Conservation (phyloP, 768 basidiomycete species). For the Termitomyces sp. region DNA sequence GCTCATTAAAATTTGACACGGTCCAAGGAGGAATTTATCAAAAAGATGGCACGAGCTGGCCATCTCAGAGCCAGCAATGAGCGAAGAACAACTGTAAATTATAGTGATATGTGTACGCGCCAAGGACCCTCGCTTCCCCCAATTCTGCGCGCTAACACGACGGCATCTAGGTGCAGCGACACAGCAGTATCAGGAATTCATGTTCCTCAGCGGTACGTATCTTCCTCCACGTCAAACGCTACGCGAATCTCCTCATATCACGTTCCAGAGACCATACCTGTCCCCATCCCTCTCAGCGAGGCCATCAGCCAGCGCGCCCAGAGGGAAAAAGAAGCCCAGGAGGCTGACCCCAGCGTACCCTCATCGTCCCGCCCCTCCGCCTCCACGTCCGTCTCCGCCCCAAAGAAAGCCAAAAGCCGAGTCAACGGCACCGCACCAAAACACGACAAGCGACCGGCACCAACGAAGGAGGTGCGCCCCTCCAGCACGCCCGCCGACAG, state of each 20-base stretch:
- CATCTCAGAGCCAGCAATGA: slow-evolving; percentile 61
- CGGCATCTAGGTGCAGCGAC: slow-evolving; percentile 48
- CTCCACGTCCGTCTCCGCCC: slow-evolving; percentile 18
- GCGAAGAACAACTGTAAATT: slow-evolving; percentile 56
- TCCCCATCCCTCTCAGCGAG: slow-evolving; percentile 52
- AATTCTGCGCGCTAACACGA: slow-evolving; percentile 5
- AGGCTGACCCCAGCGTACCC: slow-evolving; percentile 50
- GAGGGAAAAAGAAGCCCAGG: slow-evolving; percentile 53
- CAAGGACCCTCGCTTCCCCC: background rate
- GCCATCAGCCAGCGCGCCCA: slow-evolving; percentile 55
- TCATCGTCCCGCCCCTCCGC: slow-evolving; percentile 15
- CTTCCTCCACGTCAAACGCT: background rate
- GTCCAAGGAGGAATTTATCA: slow-evolving; percentile 80
- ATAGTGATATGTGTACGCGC: slow-evolving; percentile 71
- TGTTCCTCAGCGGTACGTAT: slow-evolving; percentile 61
- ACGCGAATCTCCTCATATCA: slow-evolving; percentile 4
- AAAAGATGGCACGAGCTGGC: slow-evolving; percentile 67
- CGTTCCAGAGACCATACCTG: slow-evolving; percentile 60
- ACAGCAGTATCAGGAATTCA: slow-evolving; percentile 63
- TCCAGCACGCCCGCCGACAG: background rate
- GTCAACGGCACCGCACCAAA: slow-evolving; percentile 22
- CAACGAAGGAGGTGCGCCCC: slow-evolving; percentile 3
- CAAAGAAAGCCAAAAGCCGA: slow-evolving; percentile 24
- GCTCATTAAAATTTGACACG: slow-evolving; percentile 1
- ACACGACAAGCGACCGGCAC: slow-evolving; percentile 4